Evolutionary conservation across 169 alveolate species (phyloP), one percentile per base, ranked within the genome.

Genomic region (Plasmodium sp.): DNA sequence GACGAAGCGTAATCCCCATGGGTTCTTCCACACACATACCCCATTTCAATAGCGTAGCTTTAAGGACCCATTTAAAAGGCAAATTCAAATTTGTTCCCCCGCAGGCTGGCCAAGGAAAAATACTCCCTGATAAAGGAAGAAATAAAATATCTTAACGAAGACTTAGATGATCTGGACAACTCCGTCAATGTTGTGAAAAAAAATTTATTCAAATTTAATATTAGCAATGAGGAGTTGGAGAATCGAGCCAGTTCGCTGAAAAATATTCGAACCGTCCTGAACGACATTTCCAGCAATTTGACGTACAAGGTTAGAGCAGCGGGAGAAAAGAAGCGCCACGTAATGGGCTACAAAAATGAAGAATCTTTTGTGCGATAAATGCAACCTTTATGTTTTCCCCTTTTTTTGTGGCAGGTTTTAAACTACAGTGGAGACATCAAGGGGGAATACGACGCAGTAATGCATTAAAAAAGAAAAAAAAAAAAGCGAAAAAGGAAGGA

Each of bases 81-180:
- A 67, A 67, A 31, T 67, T 7, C 16, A 14, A 83, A 27, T 83
- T 27, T 81, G n/a, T 67, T 62, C 22, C 39, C 31, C 45, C 33
- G 41, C 73, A 91, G 95, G 2, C 72, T 81, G 22, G 95, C 95
- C 81, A 91, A 56, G 83, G 95, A 91, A 14, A 91, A 80, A 72
- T 91, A 81, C 54, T 10, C 27, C 43, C 83, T 58, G 45, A 91
- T 91, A 67, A 91, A 58, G 36, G 95, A 91, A 56, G 95, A 91
- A 81, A 91, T 91, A 91, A 91, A 91, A 71, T 91, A 91, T 39
- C 77, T 91, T 45, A 81, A 91, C 83, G 79, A 81, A 62, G 95
- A 91, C 75, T 27, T 91, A 72, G 81, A 91, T 36, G 95, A 91
- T 31, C 83, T 91, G 36, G 92, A 91, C 27, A 91, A 81, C 83